Base-by-base conservation (phyloP, 1,284 basidiomycete genomes). In the Puccinia brachypodii region DNA sequence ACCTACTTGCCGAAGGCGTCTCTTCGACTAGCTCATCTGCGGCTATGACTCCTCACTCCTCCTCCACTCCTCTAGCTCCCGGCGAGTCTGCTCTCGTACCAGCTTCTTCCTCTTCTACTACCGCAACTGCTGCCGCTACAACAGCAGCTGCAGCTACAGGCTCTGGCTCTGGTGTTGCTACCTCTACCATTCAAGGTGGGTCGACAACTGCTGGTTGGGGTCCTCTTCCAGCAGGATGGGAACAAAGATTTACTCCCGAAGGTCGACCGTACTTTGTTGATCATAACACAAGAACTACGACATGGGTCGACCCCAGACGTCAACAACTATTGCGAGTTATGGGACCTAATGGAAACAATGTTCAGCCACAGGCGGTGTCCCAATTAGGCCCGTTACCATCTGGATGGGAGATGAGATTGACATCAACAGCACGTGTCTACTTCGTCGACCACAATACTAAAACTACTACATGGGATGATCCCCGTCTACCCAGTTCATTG, bases 401-500 rank as follows among this genome's bases (percentile, higher is more conserved):
- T 75, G 97, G 95, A 60, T 97, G 95, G 95, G 95, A 98, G 89
- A 97, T 97, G 95, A 91, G 95, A 82, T 90, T 97, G 82, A 97
- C 95, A 0, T 92, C 92, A 0, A 96, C 94, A 0, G 94, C 93
- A 0, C 91, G 95, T 75, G 94, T 97, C 11, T 98, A 98, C 88
- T 98, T 97, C 87, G 95, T 97, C 60, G 95, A 97, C 86, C 95
- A 97, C 89, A 96, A 95, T 88, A 96, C 93, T 72, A 92, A 93
- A 88, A 97, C 95, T 47, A 98, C 95, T 40, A 93, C 94, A 0
- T 97, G 95, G 95, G 95, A 98, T 87, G 95, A 98, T 87, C 95
- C 93, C 7, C 62, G 76, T 3, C 28, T 78, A 31, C 76, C 76
- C 2, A 69, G 64, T 33, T 78, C 76, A 6, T 38, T 78, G 9